Base-by-base conservation (phyloP, 805 yeast genomes). In the Metschnikowia gelsemii region DNA sequence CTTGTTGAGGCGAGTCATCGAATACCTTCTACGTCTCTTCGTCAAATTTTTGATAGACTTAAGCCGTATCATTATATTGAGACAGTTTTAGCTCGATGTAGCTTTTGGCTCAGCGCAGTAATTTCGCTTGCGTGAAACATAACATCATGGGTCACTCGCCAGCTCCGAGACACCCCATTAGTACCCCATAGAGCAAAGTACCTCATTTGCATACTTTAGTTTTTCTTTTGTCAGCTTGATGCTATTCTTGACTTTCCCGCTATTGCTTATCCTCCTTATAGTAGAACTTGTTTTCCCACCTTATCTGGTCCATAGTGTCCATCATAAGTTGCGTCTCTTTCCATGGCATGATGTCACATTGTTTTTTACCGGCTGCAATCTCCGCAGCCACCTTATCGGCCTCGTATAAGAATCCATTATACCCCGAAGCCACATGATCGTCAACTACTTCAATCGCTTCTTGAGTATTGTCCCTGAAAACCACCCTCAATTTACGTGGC, bases 371-470 rank as follows among this genome's bases (percentile, higher is more conserved):
- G 12, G 56, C 59, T 5, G 53, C 40, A 29, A 79, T 60, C 40
- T 70, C 75, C 34, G 64, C 57, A 3, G 78, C 82, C 22, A 70
- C 71, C 4, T 75, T 79, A 50, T 76, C 72, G 1, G 82, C 82
- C 58, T 79, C 83, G 56, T 71, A 72, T 50, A 73, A 73, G 55
- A 77, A 72, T 0, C 84, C 84, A 35, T 62, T 56, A 32, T 66
- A 71, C 3, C 67, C 70, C 7, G 63, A 56, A 6, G 32, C 22
- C 20, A 46, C 35, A n/a, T 22, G 28, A 18, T 62, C 56, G 40
- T 66, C 70, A 28, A 62, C 57, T 41, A 57, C 58, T 18, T 56
- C 68, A 25, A 58, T 48, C 1, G 55, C 46, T 21, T 50, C 49
- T 4, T 54, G 43, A 2, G 39, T 8, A 1, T 42, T 49, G 37